Percentiles rank a stretch among this genome's conserved stretches.
These are phyloP conservation scores for Termitomyces titanicus DNA, from an alignment of 768 basidiomycete species.

Conservation along the genomic window DNA sequence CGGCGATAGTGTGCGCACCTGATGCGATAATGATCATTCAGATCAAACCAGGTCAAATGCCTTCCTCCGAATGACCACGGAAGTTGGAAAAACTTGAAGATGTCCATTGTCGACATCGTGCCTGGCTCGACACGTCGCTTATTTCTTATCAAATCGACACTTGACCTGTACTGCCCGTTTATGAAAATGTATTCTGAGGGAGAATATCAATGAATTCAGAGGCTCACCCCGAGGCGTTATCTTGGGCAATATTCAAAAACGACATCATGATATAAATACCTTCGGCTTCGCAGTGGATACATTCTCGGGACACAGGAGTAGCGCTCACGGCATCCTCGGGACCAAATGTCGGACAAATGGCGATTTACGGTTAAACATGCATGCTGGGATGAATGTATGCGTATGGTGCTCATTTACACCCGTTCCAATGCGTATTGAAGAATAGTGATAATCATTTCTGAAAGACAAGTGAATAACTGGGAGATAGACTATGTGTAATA, in stretches of 20 bases:
- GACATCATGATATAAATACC: no score
- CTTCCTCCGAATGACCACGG: not conserved
- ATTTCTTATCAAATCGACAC: no score
- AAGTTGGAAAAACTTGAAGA: not conserved
- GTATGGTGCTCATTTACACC: no score
- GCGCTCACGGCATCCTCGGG: not conserved
- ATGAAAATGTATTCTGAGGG: not conserved
- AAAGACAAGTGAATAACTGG: not conserved
- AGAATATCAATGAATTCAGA: not conserved
- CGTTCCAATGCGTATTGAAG: no score
- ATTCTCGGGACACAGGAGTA: not conserved
- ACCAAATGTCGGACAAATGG: not conserved
- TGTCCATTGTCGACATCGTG: not conserved
- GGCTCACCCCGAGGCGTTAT: not conserved
- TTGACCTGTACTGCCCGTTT: no score
- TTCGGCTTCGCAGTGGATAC: no score
- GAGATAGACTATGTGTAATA: not conserved
- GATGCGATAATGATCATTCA: not conserved
- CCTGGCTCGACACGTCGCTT: not conserved
- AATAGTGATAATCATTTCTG: conserved; percentile 11
- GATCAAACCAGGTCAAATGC: not conserved
- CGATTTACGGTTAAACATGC: not conserved
- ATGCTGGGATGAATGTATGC: not conserved
- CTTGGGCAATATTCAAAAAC: not conserved
- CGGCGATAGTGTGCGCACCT: not conserved